Base-by-base conservation (phyloP, 2,329 filamentous ascomycete species). In the Dissoconium aciculare region DNA sequence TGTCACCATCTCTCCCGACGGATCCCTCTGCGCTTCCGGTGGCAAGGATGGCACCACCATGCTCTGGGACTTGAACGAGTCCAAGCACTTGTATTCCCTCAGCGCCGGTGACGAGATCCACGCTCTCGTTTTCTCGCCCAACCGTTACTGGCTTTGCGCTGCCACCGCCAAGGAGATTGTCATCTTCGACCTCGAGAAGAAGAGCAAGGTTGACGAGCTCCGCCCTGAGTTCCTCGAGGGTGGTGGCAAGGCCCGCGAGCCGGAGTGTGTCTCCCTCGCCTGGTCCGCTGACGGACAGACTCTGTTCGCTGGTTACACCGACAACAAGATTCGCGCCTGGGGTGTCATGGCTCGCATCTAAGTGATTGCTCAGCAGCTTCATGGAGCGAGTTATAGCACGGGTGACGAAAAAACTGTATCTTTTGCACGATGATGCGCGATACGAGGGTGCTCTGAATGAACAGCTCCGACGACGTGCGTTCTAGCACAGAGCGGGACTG, bases 181-280 rank as follows among this genome's bases (percentile, higher is more conserved):
- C 75, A 95, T 98, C 74, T 98, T 98, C 70, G 89, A 98, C 60
- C 77, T 98, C 52, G 89, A 98, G 83, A 98, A 98, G 85, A 98
- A 98, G 85, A 91, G 78, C 79, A 95, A 94, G 80, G 87, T 95
- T 59, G 87, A 95, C 56, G 89, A 95, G 77, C 78, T 98, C 64
- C 94, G 92, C 79, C 87, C 87, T 51, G 89, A 98, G 64, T 92
- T 89, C 71, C 71, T 84, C 58, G 74, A 84, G 60, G 78, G 84
- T 60, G 82, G 85, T 70, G 93, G 93, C 83, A 95, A 95, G 83
- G 84, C 78, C 76, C 77, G 85, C 60, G 87, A 94, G 67, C 89
- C 89, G 54, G 87, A 95, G 78, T 95, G 87, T 65, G 78, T 98
- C 57, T 83, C 74, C 61, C 73, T 98, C 67, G 87, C 87, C 60